phyloP scores from a whole-genome alignment of 2,329 filamentous ascomycete genomes.

The Hypoxylon sp. region DNA sequence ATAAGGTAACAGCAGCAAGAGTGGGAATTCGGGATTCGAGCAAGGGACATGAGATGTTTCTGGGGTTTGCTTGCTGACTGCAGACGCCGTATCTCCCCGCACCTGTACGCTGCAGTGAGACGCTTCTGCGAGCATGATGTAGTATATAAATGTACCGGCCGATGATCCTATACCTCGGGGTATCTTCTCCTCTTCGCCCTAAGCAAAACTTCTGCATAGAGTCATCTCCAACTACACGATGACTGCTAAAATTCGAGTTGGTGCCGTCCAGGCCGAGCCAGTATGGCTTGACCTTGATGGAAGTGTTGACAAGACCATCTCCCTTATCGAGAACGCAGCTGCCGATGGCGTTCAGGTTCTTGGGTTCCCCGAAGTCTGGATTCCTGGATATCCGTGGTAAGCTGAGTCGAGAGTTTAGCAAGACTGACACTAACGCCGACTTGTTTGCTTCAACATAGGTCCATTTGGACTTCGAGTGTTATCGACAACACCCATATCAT shows the following conservation, averaged over 20 bases:
- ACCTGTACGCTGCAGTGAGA: conserved; percentile 40
- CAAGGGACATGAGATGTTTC: conserved; percentile 25
- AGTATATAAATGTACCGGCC: conserved; percentile 32
- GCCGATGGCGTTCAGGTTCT: conserved; percentile 67
- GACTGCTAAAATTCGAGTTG: conserved; percentile 55
- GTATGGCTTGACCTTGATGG: conserved; percentile 70
- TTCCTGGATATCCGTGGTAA: conserved; percentile 67
- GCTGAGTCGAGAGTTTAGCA: conserved; percentile 29
- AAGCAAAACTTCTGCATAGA: conserved; percentile 8
- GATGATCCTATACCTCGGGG: conserved; percentile 22
- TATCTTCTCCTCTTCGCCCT: conserved; percentile 9
- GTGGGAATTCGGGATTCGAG: conserved; percentile 38
- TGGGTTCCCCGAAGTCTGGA: conserved; percentile 67
- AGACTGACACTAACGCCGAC: conserved; percentile 46
- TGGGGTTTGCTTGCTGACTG: conserved; percentile 43
- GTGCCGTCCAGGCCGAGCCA: conserved; percentile 70
- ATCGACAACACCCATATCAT: conserved; percentile 59
- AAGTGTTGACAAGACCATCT: conserved; percentile 68
- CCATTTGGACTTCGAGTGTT: conserved; percentile 56
- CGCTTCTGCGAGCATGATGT: conserved; percentile 27
- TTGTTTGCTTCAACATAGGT: conserved; percentile 46
- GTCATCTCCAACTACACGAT: conserved; percentile 30
- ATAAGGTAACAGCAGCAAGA: conserved; percentile 22
- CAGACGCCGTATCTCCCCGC: conserved; percentile 41
- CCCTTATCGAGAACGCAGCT: conserved; percentile 68